Evolutionary conservation across 2,329 filamentous ascomycete genomes (phyloP), one percentile per base, ranked within the genome.

Genomic region (Lojkania enalia): DNA sequence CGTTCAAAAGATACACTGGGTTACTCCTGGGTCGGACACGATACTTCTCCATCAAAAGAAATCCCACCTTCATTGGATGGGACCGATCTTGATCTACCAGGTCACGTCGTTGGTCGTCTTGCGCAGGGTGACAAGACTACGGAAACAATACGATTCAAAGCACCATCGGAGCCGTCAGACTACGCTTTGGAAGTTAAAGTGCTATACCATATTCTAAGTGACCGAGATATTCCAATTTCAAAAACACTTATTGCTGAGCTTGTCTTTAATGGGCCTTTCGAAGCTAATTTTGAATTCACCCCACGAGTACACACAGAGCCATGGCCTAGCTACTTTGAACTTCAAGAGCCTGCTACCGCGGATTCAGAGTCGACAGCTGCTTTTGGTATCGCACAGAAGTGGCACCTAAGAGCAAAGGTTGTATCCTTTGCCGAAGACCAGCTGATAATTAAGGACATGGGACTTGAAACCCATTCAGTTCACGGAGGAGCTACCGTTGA

Each of bases 261-360:
- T 4, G 80, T 83, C 27, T 80, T 96, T 43, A 83, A 89, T 42
- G 85, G 84, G 38, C 90, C 92, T 0, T 97, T 99, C 58, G 90
- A 96, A 71, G 88, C 90, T 13, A 94, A 88, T 60, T 96, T 95
- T 67, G 89, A 95, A 51, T 83, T 97, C 50, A 78, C 85, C 11
- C 90, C 94, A 9, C 81, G 87, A 7, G 76, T 96, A 3, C 87
- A 96, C 66, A 70, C 79, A 0, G 85, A 87, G 37, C 77, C 83
- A 2, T 99, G 94, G 92, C 91, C 94, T 1, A 90, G 86, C 64
- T 84, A 95, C 58, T 99, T 97, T 68, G 78, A 84, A 40, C 74
- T 80, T 14, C 78, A 83, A 29, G 63, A 70, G n/a, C 58, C 59
- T 6, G 60, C 67, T 31, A 49, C 51, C 23, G 47, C 16, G 11